These are phyloP conservation scores for Sabuloglossum arenarium DNA, from an alignment of 495 filamentous ascomycete genomes.

Conservation along the genomic window DNA sequence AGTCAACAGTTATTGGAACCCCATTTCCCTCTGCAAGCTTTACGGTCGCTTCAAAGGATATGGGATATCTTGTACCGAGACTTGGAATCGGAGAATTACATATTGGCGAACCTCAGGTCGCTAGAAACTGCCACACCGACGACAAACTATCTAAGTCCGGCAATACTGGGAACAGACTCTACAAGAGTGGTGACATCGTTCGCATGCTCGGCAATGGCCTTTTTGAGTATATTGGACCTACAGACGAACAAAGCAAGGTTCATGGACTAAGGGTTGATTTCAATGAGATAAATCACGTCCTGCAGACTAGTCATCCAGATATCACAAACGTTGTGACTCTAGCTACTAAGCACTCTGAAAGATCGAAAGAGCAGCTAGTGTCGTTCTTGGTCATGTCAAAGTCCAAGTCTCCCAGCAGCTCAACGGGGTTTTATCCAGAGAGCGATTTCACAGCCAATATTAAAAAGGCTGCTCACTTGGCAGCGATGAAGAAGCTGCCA, in stretches of 20 bases:
- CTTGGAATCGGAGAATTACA: constrained; percentile 14
- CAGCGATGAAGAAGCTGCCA: constrained; percentile 4
- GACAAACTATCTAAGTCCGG: constrained; percentile 5
- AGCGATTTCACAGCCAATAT: background rate
- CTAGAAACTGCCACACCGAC: constrained; percentile 8
- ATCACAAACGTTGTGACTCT: constrained; percentile 10
- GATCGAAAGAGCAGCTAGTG: constrained; percentile 10
- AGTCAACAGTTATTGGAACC: constrained; percentile 10
- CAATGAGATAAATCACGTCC: constrained; percentile 12
- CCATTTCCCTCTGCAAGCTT: constrained; percentile 12
- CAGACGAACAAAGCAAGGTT: constrained; percentile 14
- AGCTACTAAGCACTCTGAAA: constrained; percentile 4
- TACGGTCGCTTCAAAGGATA: constrained; percentile 7
- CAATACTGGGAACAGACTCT: constrained; percentile 8
- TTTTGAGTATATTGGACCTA: constrained; percentile 8
- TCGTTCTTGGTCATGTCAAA: constrained; percentile 7
- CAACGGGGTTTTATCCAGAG: background rate
- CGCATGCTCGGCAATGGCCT: constrained; percentile 11
- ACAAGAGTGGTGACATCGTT: constrained; percentile 13
- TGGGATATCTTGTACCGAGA: constrained; percentile 6
- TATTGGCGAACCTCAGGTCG: constrained; percentile 14
- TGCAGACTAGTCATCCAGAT: constrained; percentile 6
- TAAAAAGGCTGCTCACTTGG: constrained; percentile 1
- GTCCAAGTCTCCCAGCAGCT: background rate
- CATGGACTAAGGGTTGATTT: constrained; percentile 12